A percentile compares a stretch with the other conserved stretches of the same genome.
Conservation (phyloP, 73 alveolate species). For the Paramecium primaurelia region DNA sequence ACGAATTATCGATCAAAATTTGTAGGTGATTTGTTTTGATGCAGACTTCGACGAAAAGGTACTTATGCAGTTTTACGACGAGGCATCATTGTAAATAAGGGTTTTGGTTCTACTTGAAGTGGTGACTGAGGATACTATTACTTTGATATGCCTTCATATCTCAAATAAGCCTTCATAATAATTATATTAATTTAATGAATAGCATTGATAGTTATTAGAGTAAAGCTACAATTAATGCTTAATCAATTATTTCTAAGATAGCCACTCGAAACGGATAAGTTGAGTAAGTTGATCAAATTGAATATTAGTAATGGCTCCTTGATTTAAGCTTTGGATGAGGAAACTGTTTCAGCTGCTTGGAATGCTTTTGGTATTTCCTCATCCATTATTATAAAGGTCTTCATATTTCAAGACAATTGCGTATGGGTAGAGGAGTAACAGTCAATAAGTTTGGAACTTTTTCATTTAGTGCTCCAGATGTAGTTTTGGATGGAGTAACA, state of each 20-base stretch:
- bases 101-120: not conserved
- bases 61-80: not conserved
- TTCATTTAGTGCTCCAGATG: slow-evolving; percentile 64
- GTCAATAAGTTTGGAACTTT: slow-evolving; percentile 57
- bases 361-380: slow-evolving; percentile 20
- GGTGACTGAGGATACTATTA: not conserved
- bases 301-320: not conserved
- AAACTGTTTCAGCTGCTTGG: slow-evolving; percentile 53
- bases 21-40: not conserved
- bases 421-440: slow-evolving; percentile 62
- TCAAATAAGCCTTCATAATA: not conserved
- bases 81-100: not conserved
- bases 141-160: not conserved
- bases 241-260: slow-evolving; percentile 28
- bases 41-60: not conserved
- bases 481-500: slow-evolving; percentile 56
- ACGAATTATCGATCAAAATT: not conserved
- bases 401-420: slow-evolving; percentile 32
- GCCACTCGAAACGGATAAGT: slow-evolving; percentile 40
- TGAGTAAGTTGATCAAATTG: not conserved
- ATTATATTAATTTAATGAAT: not conserved
- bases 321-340: slow-evolving; percentile 2
- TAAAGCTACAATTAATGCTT: slow-evolving; percentile 37
- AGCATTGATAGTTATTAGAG: slow-evolving; percentile 28
- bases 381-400: slow-evolving; percentile 29